Percentiles rank a stretch among this genome's conserved stretches.
These are phyloP conservation scores for Fusarium longipes DNA, from an alignment of 2,329 filamentous ascomycete genomes.

Conservation along the genomic window DNA sequence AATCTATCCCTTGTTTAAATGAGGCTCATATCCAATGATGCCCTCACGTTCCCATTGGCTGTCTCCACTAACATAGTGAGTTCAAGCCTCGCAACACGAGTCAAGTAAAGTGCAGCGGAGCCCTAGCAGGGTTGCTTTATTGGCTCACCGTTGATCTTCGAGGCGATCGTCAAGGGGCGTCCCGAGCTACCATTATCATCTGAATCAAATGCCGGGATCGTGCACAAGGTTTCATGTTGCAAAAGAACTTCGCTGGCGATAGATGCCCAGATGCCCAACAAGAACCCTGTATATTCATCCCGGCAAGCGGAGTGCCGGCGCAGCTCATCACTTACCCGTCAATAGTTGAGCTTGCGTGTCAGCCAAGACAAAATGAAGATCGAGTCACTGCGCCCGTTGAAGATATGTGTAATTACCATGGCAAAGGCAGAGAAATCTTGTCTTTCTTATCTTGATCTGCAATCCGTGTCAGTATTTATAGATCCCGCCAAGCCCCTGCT, in stretches of 20 bases:
- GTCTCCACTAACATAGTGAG: background rate
- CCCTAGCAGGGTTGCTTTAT: background rate
- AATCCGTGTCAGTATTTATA: constrained; percentile 9
- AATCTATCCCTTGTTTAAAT: constrained; percentile 11
- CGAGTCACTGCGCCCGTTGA: constrained; percentile 1
- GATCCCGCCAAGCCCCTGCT: constrained; percentile 6
- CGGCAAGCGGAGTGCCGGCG: background rate
- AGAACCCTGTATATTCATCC: background rate
- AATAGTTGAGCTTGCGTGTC: constrained; percentile 22
- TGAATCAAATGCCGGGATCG: background rate
- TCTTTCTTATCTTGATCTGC: constrained; percentile 10
- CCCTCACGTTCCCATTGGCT: background rate
- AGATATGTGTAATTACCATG: constrained; percentile 13
- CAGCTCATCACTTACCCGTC: constrained; percentile 18
- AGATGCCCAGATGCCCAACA: background rate
- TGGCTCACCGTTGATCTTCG: constrained; percentile 32
- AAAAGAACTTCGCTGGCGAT: background rate
- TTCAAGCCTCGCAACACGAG: constrained; percentile 24
- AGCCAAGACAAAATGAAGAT: constrained; percentile 22
- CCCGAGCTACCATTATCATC: constrained; percentile 1
- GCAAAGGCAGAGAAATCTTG: constrained; percentile 1
- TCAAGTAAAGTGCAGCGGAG: constrained; percentile 18
- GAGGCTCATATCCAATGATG: constrained; percentile 6
- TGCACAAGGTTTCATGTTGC: background rate
- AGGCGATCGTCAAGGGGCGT: constrained; percentile 19